Conservation (phyloP, 1,284 basidiomycete genomes). For the Moesziomyces sp. region DNA sequence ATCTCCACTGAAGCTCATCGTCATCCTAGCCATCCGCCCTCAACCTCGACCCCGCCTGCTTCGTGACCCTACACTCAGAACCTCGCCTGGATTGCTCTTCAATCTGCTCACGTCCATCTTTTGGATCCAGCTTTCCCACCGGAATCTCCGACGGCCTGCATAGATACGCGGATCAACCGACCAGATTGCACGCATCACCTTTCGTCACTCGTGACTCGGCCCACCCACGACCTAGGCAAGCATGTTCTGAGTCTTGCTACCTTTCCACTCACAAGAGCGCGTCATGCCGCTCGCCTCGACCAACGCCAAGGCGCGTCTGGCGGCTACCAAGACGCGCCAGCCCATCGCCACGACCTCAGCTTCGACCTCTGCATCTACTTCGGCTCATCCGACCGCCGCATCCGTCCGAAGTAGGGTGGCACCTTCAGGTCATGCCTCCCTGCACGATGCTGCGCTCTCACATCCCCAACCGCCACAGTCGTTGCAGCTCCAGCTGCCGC, state of each 20-base stretch:
- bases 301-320: conserved; percentile 27
- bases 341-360: conserved; percentile 23
- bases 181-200: neutral
- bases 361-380: conserved; percentile 1
- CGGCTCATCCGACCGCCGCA: conserved; percentile 20
- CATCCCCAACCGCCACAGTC: conserved; percentile 3
- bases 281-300: conserved; percentile 40
- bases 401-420: conserved; percentile 10
- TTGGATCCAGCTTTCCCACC: neutral
- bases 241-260: neutral
- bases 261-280: neutral
- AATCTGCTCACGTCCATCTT: neutral
- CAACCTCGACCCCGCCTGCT: neutral
- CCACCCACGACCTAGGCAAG: neutral
- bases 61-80: neutral
- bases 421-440: conserved; percentile 1
- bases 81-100: neutral
- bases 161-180: neutral
- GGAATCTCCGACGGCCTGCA: neutral
- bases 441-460: neutral
- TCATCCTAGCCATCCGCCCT: neutral
- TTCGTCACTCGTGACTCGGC: neutral
- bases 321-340: conserved; percentile 29
- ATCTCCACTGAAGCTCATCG: neutral
- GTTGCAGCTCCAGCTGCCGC: conserved; percentile 23